Base-by-base conservation (phyloP, 164 flowering plant genomes). In the Cinnamomum chago region DNA sequence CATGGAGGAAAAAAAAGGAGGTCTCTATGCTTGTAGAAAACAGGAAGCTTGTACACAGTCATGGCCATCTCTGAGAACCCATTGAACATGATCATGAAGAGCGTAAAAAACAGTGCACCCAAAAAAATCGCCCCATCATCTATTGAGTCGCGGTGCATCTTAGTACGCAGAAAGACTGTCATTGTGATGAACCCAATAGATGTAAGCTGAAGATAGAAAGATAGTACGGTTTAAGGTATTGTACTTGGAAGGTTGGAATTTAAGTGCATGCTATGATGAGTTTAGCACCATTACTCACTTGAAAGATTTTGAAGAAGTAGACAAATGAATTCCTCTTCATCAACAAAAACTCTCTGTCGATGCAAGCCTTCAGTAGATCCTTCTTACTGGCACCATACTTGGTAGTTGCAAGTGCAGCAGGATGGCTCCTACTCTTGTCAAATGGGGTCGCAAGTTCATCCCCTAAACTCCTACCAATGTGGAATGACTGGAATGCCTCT, bases 301-400 rank as follows among this genome's bases (percentile, higher is more conserved):
- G 88, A 52, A 23, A 11, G 60, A 85, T 52, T 75, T 88, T 87
- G 81, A 85, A 89, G 65, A 83, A 72, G 75, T 85, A 82, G n/a
- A 86, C 84, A 62, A 87, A 88, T 2, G 92, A 87, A 64, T 86
- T 87, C 62, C 90, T 83, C 73, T 87, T 82, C 90, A 87, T 86
- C 55, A 87, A 82, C 81, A 87, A 76, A 60, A 58, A 64, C 65
- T 87, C 90, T 75, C 92, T 79, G 6, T 83, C 50, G 18, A 76
- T 71, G 76, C 82, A 81, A n/a, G 88, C 89, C 75, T 84, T 87
- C 35, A 86, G 52, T 9, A 85, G 80, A 50, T 86, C 89, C 74
- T 73, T 83, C 76, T 73, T 84, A 64, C 79, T 27, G 33, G 86
- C 72, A 35, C 90, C 90, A 69, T 80, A 87, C 74, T 73, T 80